phyloP scores from a whole-genome alignment of 1,139 yeast genomes.

The Debaryomyces psychrophilus region DNA sequence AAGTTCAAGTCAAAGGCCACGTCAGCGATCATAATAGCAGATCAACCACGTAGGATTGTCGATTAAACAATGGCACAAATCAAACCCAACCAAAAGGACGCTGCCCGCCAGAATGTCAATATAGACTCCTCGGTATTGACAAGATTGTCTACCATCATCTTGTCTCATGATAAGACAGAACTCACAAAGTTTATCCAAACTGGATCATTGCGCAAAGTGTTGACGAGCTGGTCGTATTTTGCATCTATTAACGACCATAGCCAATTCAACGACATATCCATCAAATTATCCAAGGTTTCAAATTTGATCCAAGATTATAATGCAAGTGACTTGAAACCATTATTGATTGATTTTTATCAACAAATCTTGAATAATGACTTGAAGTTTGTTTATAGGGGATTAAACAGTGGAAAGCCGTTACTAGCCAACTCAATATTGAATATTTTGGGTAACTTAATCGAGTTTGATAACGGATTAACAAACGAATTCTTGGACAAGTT shows the following conservation, averaged over 20 bases:
- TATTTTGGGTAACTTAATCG: constrained; percentile 55
- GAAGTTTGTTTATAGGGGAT: constrained; percentile 69
- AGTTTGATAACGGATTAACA: constrained; percentile 52
- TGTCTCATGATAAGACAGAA: constrained; percentile 11
- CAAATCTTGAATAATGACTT: constrained; percentile 58
- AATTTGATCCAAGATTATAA: constrained; percentile 19
- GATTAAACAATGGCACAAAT: constrained; percentile 1
- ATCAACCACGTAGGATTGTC: not conserved
- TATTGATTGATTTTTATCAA: constrained; percentile 42
- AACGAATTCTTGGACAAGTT: constrained; percentile 65
- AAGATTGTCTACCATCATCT: constrained; percentile 18
- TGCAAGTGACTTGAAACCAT: constrained; percentile 11
- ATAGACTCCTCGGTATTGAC: constrained; percentile 24
- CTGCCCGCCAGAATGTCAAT: constrained; percentile 14
- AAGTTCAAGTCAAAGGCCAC: not conserved
- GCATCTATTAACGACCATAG: constrained; percentile 65
- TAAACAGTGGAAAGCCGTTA: constrained; percentile 60
- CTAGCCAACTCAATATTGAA: constrained; percentile 64
- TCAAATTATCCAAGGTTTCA: constrained; percentile 33
- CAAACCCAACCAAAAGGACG: constrained; percentile 5
- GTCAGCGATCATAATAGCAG: not conserved
- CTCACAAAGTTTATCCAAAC: constrained; percentile 18
- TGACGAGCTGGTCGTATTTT: constrained; percentile 59
- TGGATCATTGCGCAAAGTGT: constrained; percentile 23
- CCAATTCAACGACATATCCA: constrained; percentile 47